Conservation (phyloP, 2,329 filamentous ascomycete genomes). For the Alternaria infectoria region DNA sequence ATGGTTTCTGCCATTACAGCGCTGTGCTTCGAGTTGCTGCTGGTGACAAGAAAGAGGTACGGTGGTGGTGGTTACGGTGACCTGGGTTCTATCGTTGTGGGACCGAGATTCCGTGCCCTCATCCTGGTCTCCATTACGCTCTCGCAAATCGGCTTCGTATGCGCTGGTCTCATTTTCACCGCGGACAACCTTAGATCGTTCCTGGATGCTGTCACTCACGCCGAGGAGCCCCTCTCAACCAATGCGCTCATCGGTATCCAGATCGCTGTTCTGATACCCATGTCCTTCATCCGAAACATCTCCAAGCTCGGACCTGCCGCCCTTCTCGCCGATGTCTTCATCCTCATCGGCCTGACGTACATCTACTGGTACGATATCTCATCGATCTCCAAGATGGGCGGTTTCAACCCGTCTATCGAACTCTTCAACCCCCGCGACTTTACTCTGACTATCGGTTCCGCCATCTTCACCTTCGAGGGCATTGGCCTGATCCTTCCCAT, state of each 20-base stretch:
- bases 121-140: conserved; percentile 74
- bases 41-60: conserved; percentile 68
- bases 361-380: conserved; percentile 75
- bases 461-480: conserved; percentile 80
- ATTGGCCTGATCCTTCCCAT: conserved; percentile 80
- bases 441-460: conserved; percentile 73
- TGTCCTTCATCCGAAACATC: conserved; percentile 76
- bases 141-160: conserved; percentile 80
- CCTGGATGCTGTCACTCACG: conserved; percentile 64
- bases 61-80: conserved; percentile 78
- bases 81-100: conserved; percentile 65
- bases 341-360: conserved; percentile 72
- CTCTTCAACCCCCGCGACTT: conserved; percentile 74
- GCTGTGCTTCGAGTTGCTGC: conserved; percentile 73
- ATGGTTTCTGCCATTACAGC: conserved; percentile 70
- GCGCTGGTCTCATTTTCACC: conserved; percentile 77
- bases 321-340: conserved; percentile 73
- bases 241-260: conserved; percentile 70
- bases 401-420: conserved; percentile 66
- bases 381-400: conserved; percentile 59
- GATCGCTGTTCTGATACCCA: conserved; percentile 67
- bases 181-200: conserved; percentile 76
- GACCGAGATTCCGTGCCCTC: conserved; percentile 66
- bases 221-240: conserved; percentile 59
- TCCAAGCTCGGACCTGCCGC: conserved; percentile 74